Evolutionary conservation across 768 basidiomycete species (phyloP).

Genomic region (Trametes coccinea): DNA sequence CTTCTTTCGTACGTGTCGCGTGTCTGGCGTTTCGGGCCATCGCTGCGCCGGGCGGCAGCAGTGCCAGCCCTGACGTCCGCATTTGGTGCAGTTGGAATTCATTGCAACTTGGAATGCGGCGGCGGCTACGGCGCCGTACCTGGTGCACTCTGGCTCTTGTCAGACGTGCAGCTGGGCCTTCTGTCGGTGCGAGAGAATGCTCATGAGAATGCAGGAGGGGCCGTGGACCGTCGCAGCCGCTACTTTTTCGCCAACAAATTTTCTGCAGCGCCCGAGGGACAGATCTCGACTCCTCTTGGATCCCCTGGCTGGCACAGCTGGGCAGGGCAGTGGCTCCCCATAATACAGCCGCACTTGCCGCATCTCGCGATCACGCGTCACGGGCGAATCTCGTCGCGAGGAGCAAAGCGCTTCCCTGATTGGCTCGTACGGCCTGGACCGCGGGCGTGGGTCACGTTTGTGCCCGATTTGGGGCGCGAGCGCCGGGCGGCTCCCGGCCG

Average conservation of each 20-base stretch:
- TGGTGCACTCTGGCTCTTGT: no score
- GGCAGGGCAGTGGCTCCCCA: no score
- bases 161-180: no score
- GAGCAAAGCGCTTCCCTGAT: conserved; percentile 6
- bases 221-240: neutral
- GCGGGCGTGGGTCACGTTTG: neutral
- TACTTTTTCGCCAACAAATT: neutral
- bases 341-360: no score
- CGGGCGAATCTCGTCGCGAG: neutral
- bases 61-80: no score
- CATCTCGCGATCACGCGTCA: no score
- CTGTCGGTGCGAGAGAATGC: no score
- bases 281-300: no score
- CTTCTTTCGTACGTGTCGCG: neutral
- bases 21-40: conserved; percentile 2
- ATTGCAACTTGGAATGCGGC: no score
- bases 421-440: conserved; percentile 7
- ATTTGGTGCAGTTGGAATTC: no score
- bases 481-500: neutral
- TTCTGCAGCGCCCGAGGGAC: neutral
- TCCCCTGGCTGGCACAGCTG: no score
- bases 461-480: neutral
- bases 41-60: neutral
- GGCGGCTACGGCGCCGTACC: no score
- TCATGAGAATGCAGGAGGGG: neutral